These are phyloP conservation scores for Apostasia ramifera DNA, from an alignment of 106 monocot genomes.

Conservation along the genomic window DNA sequence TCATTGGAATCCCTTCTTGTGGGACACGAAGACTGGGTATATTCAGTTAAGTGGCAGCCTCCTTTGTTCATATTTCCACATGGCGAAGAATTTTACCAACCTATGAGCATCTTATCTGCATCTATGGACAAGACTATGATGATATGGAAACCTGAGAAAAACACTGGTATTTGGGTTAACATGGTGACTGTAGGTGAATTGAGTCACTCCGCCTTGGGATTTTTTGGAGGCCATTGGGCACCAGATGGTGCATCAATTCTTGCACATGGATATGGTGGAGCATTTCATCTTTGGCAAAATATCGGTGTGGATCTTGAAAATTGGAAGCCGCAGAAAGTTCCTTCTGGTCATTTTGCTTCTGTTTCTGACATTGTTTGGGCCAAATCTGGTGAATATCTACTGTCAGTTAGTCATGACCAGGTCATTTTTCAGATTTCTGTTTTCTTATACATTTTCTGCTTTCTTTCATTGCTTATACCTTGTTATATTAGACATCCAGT, in stretches of 20 bases:
- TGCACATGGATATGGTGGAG: conserved; percentile 91
- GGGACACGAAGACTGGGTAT: conserved; percentile 99
- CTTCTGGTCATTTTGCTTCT: conserved; percentile 84
- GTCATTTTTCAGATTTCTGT: conserved; percentile 17
- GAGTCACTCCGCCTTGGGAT: conserved; percentile 85
- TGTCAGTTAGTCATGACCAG: conserved; percentile 98
- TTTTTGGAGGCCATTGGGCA: conserved; percentile 96
- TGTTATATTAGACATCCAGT: neutral
- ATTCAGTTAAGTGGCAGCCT: conserved; percentile 91
- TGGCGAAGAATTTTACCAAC: conserved; percentile 35
- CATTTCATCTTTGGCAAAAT: conserved; percentile 94
- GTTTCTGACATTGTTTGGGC: conserved; percentile 85
- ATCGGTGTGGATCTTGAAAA: conserved; percentile 59
- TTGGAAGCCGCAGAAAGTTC: conserved; percentile 87
- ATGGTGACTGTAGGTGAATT: conserved; percentile 90
- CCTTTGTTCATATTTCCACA: conserved; percentile 24
- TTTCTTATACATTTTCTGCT: neutral
- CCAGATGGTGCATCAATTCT: conserved; percentile 78
- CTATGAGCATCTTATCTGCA: conserved; percentile 86
- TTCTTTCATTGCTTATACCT: neutral
- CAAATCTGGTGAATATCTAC: conserved; percentile 60
- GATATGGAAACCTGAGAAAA: conserved; percentile 97
- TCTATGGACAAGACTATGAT: conserved; percentile 99
- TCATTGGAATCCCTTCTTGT: conserved; percentile 92
- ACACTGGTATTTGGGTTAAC: conserved; percentile 94